A percentile compares a stretch with the other conserved stretches of the same genome.
These are phyloP conservation scores for Talaromyces pinophilus DNA, from an alignment of 2,329 filamentous ascomycete species.

Conservation along the genomic window DNA sequence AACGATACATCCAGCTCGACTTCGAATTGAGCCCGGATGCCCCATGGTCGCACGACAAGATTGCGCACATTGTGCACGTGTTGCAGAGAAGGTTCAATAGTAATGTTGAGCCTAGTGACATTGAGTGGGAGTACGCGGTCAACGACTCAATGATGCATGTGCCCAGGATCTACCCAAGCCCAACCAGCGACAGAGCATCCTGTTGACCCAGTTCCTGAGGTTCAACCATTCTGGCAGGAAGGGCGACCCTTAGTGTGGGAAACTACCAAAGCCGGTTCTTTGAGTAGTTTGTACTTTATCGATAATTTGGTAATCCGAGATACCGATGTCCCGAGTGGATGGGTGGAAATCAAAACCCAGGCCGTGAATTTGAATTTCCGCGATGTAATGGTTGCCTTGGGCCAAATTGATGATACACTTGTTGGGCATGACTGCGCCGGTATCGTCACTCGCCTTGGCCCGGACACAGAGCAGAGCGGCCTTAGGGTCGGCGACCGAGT, in stretches of 20 bases:
- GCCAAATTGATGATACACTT: slow-evolving; percentile 3
- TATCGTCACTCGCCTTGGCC: slow-evolving; percentile 11
- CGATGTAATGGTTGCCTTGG: slow-evolving; percentile 27
- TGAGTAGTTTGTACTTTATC: slow-evolving; percentile 23
- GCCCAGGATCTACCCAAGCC: too few relatives aligned
- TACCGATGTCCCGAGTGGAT: slow-evolving; percentile 21
- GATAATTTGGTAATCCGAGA: slow-evolving; percentile 13
- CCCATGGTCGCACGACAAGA: too few relatives aligned
- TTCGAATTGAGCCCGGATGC: too few relatives aligned
- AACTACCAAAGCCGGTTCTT: neutral
- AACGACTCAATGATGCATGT: too few relatives aligned
- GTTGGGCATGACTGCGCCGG: slow-evolving; percentile 13
- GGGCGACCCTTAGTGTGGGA: too few relatives aligned
- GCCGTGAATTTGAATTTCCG: slow-evolving; percentile 23
- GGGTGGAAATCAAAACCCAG: slow-evolving; percentile 24
- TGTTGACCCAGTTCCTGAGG: too few relatives aligned
- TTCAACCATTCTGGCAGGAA: too few relatives aligned
- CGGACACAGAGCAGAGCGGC: neutral
- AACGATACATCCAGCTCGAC: neutral
- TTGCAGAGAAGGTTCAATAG: too few relatives aligned
- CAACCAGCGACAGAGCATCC: too few relatives aligned
- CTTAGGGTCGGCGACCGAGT: slow-evolving; percentile 12
- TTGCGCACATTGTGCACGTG: too few relatives aligned
- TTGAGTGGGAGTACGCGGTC: too few relatives aligned
- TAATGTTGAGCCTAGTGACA: too few relatives aligned